Percentiles rank a stretch among this genome's conserved stretches.
phyloP scores from a whole-genome alignment of 352 stramenopile species.

The Saprolegnia diclina region DNA sequence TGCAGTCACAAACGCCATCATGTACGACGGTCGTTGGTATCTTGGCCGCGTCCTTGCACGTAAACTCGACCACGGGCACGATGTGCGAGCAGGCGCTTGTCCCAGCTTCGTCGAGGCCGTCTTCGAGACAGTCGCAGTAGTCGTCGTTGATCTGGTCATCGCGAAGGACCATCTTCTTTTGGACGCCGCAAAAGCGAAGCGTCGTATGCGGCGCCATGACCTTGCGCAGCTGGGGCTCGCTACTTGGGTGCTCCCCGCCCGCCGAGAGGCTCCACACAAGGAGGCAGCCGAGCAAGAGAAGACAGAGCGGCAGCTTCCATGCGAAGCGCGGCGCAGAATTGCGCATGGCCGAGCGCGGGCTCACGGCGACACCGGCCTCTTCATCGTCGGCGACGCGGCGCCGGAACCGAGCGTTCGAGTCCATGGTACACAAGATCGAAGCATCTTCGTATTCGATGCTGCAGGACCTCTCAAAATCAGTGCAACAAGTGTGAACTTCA shows the following conservation, averaged over 20 bases:
- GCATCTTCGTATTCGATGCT: no score
- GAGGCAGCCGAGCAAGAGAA: background rate
- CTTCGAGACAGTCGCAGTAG: constrained; percentile 23
- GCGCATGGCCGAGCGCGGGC: no score
- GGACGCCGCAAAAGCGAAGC: constrained; percentile 1
- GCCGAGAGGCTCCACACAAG: background rate
- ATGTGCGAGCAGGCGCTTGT: constrained; percentile 26
- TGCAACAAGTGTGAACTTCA: no score
- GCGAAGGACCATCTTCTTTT: background rate
- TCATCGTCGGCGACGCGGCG: background rate
- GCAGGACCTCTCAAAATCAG: no score
- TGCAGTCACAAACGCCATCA: constrained; percentile 22
- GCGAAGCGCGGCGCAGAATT: background rate
- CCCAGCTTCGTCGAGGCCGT: constrained; percentile 12
- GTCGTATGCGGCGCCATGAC: background rate
- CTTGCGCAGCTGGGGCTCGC: background rate
- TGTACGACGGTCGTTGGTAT: constrained; percentile 7
- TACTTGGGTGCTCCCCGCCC: background rate
- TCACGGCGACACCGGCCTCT: no score
- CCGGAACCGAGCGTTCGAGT: background rate
- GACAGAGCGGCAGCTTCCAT: background rate
- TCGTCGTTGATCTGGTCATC: constrained; percentile 22
- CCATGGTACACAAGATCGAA: constrained; percentile 6
- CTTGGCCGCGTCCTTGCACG: background rate
- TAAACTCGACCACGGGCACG: constrained; percentile 9